These are phyloP conservation scores for Claviceps sp. DNA, from an alignment of 2,329 filamentous ascomycete species.

Conservation along the genomic window DNA sequence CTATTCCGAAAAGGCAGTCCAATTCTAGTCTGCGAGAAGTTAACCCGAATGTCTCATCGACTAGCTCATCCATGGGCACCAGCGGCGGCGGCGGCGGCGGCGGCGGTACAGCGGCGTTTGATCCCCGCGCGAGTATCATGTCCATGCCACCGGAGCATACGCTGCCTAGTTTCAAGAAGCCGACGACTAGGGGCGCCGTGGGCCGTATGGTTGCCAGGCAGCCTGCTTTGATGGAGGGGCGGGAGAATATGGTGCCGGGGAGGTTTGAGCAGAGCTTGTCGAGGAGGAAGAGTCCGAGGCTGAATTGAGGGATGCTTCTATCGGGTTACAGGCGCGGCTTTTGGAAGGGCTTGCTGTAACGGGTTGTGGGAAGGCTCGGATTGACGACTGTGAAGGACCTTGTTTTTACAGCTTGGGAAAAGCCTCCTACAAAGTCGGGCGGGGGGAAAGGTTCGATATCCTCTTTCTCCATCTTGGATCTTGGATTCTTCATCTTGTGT, in stretches of 20 bases:
- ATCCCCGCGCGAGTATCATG: slow-evolving; percentile 28
- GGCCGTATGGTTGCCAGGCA: slow-evolving; percentile 14
- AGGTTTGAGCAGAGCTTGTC: slow-evolving; percentile 32
- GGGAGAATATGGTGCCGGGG: slow-evolving; percentile 36
- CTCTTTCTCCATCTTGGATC: not conserved
- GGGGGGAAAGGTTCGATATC: too few species aligned
- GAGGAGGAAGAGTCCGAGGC: slow-evolving; percentile 42
- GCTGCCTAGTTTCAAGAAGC: slow-evolving; percentile 34
- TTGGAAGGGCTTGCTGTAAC: too few species aligned
- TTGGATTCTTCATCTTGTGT: not conserved
- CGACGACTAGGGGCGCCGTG: slow-evolving; percentile 19
- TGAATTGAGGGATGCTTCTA: slow-evolving; percentile 18
- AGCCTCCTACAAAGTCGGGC: too few species aligned
- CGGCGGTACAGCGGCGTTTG: slow-evolving; percentile 22
- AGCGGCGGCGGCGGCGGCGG: not conserved
- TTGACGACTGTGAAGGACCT: too few species aligned
- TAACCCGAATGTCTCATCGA: slow-evolving; percentile 33
- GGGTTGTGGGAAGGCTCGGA: too few species aligned
- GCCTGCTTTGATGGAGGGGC: slow-evolving; percentile 26
- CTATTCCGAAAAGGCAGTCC: slow-evolving; percentile 6
- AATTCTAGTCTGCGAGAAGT: slow-evolving; percentile 38
- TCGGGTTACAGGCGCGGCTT: too few species aligned
- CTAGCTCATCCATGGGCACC: slow-evolving; percentile 21
- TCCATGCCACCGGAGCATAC: slow-evolving; percentile 29
- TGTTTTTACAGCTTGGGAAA: too few species aligned